Base-by-base conservation (phyloP, 2,329 filamentous ascomycete genomes). In the Alternaria sp. region DNA sequence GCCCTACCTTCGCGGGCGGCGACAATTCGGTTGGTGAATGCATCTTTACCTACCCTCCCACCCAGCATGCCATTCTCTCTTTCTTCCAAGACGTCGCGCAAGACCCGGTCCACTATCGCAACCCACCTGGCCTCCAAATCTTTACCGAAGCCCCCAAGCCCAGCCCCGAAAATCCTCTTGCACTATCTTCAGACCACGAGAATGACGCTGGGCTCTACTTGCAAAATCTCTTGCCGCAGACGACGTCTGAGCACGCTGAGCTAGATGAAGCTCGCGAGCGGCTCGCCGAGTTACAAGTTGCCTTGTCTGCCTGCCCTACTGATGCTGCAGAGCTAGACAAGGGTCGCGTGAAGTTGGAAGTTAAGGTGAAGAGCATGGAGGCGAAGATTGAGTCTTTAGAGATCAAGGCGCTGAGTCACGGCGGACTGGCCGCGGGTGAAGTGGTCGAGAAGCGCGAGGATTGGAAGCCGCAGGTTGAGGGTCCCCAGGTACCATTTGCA, bases 1-100 rank as follows among this genome's bases (percentile, higher is more conserved):
- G 74, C 41, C 72, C 75, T 4, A 73, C 89, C 65, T 91, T 90
- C 78, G 90, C 90, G n/a, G 87, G 89, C 2, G 90, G 90, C 4
- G 88, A 91, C 65, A 71, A 79, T 1, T 74, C 83, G 33, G 83
- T 88, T 71, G 81, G 81, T 8, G 92, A 96, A 76, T 82, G 83
- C 41, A 85, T 92, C 64, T 84, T 94, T 56, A 74, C 75, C 2
- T 28, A 72, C 20, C 82, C 90, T 12, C 77, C 75, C 11, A 85
- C 87, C 0, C 85, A 87, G 66, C 70, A 75, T 12, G 77, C 82
- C 3, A 85, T 92, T 25, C 77, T 93, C 3, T 77, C 81, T 43
- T 94, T 89, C 85, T 82, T 94, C 37, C 80, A 88, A 53, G 81
- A 87, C 41, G 84, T 90, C 12, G 84, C 87, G 6, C 73, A 79